A percentile compares a stretch with the other conserved stretches of the same genome.
Conservation (phyloP, 257 asterid genomes). For the Verbena officinalis region DNA sequence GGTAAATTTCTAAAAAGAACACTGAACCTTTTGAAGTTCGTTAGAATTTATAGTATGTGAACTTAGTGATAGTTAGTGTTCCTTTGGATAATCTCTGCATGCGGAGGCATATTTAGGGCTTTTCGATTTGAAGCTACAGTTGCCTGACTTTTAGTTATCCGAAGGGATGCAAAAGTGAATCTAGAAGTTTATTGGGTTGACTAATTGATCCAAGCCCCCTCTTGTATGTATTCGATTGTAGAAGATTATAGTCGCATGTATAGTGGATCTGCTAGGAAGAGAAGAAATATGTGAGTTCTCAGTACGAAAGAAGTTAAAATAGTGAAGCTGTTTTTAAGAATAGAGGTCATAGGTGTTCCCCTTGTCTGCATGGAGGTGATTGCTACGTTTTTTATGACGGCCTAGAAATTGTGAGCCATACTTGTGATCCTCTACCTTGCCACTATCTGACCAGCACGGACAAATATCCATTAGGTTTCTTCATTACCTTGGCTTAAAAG, state of each 20-base stretch:
- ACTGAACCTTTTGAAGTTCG: not conserved
- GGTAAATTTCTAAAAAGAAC: not conserved
- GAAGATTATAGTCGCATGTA: not conserved
- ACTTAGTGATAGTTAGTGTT: not conserved
- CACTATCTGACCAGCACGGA: constrained; percentile 8
- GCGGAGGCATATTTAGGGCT: constrained; percentile 11
- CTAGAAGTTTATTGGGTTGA: not conserved
- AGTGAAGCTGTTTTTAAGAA: not conserved
- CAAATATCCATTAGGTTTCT: not conserved
- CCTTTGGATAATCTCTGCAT: constrained; percentile 6
- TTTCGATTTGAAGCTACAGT: constrained; percentile 7
- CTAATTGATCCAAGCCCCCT: not conserved
- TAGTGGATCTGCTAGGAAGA: constrained; percentile 2
- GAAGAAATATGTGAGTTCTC: constrained; percentile 5
- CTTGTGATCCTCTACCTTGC: not conserved
- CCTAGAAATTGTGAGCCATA: not conserved
- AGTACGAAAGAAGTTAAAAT: not conserved
- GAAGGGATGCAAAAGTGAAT: not conserved
- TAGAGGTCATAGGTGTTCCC: not conserved
- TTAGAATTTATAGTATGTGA: not conserved
- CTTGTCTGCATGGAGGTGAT: constrained; percentile 6
- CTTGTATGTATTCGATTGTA: not conserved
- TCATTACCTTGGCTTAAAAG: not conserved
- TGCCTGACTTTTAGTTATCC: not conserved
- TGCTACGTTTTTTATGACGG: not conserved